Percentiles rank a stretch among this genome's conserved stretches.
phyloP scores from a whole-genome alignment of 352 stramenopile species.

The Phytopythium aichiense region DNA sequence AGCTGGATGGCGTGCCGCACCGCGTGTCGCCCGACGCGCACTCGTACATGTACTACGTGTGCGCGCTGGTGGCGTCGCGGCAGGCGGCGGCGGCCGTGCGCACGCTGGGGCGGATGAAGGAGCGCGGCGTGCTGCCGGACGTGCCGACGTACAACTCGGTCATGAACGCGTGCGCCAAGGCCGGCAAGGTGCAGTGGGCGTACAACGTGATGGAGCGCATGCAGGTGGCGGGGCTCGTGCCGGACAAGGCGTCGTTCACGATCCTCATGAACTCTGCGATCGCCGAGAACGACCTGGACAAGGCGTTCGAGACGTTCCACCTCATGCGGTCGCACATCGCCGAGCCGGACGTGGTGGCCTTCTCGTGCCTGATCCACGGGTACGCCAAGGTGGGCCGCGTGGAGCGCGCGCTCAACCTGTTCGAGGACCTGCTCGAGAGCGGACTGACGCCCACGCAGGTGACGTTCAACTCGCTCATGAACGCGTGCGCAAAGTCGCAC shows the following conservation, averaged over 20 bases:
- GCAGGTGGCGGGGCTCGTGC: conserved; percentile 66
- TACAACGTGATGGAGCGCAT: conserved; percentile 88
- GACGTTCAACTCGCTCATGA: conserved; percentile 79
- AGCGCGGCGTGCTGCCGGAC: conserved; percentile 51
- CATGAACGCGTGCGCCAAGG: conserved; percentile 80
- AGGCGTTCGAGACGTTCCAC: conserved; percentile 83
- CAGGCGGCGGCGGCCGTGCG: conserved; percentile 55
- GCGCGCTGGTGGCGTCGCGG: conserved; percentile 38
- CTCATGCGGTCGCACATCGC: conserved; percentile 73
- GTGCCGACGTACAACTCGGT: conserved; percentile 73
- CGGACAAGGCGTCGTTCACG: conserved; percentile 67
- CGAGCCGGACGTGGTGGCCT: conserved; percentile 66
- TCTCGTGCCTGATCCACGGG: conserved; percentile 69
- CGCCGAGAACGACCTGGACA: conserved; percentile 64
- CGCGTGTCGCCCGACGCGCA: conserved; percentile 40
- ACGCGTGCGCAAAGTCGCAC: conserved; percentile 79
- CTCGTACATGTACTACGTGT: conserved; percentile 81
- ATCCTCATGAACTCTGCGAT: conserved; percentile 80
- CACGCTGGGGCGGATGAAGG: conserved; percentile 79
- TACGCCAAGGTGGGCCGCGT: conserved; percentile 72
- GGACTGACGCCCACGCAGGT: conserved; percentile 62
- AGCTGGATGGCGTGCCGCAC: conserved; percentile 47
- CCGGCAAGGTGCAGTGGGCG: conserved; percentile 52
- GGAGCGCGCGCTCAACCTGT: conserved; percentile 67
- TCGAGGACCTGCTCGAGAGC: conserved; percentile 72